These are phyloP conservation scores for Dactylellina sp. DNA, from an alignment of 2,329 filamentous ascomycete species.

Conservation along the genomic window DNA sequence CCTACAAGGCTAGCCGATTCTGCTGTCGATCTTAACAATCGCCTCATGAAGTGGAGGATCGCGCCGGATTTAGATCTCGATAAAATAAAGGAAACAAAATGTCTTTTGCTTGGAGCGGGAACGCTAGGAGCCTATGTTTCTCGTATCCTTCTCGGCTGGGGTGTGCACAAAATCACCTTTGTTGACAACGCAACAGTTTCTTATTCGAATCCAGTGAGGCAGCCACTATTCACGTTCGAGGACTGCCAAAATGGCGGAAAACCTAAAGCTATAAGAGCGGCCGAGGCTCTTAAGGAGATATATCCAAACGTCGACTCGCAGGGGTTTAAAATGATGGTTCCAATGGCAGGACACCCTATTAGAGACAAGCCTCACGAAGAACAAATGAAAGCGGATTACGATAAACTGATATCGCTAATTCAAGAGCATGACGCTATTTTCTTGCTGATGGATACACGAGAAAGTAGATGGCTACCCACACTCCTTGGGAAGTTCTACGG, in stretches of 20 bases:
- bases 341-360: constrained; percentile 94
- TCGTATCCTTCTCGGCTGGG: constrained; percentile 92
- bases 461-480: constrained; percentile 94
- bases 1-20: constrained; percentile 84
- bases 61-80: constrained; percentile 89
- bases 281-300: constrained; percentile 82
- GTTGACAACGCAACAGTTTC: constrained; percentile 93
- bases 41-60: constrained; percentile 98
- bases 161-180: constrained; percentile 93
- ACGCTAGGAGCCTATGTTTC: constrained; percentile 95
- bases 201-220: constrained; percentile 94
- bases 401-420: constrained; percentile 78
- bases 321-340: constrained; percentile 85
- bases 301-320: constrained; percentile 88
- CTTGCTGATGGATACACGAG: constrained; percentile 94
- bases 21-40: constrained; percentile 93
- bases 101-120: constrained; percentile 88
- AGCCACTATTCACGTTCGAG: constrained; percentile 89
- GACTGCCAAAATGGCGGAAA: constrained; percentile 89
- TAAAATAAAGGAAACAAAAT: constrained; percentile 87
- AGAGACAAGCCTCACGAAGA: constrained; percentile 71
- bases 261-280: constrained; percentile 83
- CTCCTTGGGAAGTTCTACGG: constrained; percentile 92
- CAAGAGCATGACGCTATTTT: constrained; percentile 91
- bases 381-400: constrained; percentile 78